phyloP scores from a whole-genome alignment of 1,284 basidiomycete species.

The Ustilago sp. region DNA sequence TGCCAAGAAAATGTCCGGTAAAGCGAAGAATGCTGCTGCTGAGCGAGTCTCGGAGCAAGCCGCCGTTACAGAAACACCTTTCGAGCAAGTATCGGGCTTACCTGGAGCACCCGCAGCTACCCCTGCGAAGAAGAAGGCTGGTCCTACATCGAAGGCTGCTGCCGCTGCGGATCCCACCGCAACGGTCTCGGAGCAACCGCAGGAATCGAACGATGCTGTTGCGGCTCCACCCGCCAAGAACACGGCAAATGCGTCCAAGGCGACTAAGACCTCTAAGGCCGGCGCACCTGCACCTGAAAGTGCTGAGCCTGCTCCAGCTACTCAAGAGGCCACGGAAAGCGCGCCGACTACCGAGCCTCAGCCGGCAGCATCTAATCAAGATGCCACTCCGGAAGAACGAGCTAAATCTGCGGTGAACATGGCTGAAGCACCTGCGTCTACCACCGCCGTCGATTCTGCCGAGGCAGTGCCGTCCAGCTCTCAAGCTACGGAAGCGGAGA shows the following conservation, averaged over 20 bases:
- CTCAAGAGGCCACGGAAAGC: neutral
- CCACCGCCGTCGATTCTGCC: neutral
- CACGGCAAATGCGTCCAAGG: slow-evolving; percentile 9
- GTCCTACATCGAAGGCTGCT: neutral
- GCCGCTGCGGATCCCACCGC: neutral
- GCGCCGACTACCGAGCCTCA: neutral
- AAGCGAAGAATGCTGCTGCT: neutral
- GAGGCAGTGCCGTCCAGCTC: neutral
- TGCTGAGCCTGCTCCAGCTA: neutral
- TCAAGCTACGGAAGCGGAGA: neutral
- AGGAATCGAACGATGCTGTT: neutral
- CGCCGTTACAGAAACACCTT: neutral
- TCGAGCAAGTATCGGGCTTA: neutral
- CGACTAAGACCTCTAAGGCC: neutral
- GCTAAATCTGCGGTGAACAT: neutral
- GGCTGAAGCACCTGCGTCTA: neutral
- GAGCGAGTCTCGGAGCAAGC: too few relatives aligned
- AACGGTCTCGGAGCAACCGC: neutral
- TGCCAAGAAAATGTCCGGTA: slow-evolving; percentile 1
- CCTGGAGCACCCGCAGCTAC: neutral
- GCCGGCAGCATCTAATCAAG: neutral
- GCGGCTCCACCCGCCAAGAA: slow-evolving; percentile 6
- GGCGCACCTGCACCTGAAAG: neutral
- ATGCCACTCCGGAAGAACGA: too few relatives aligned
- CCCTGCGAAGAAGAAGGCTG: slow-evolving; percentile 5